Evolutionary conservation across 768 basidiomycete species (phyloP).

Genomic region (Boletus sensibilis): DNA sequence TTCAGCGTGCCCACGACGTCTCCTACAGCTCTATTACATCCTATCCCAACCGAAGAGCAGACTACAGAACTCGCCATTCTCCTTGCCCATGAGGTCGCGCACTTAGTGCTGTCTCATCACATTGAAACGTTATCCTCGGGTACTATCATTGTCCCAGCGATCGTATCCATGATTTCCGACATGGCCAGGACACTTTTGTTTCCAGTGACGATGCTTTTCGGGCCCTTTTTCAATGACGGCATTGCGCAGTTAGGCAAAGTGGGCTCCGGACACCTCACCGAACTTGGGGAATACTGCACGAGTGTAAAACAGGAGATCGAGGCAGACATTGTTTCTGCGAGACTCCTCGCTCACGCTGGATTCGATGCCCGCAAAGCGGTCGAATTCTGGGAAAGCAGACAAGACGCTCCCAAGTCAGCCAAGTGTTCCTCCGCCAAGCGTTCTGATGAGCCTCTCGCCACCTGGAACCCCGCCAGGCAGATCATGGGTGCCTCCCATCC

Average conservation of each 20-base stretch:
- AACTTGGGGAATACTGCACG: conserved; percentile 73
- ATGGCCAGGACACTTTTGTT: conserved; percentile 76
- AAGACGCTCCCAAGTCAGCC: conserved; percentile 25
- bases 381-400: conserved; percentile 75
- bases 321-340: conserved; percentile 84
- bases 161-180: conserved; percentile 76
- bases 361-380: conserved; percentile 85
- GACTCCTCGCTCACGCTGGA: conserved; percentile 89
- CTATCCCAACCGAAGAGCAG: conserved; percentile 73
- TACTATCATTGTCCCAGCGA: conserved; percentile 77
- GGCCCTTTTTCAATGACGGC: conserved; percentile 95
- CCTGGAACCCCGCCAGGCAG: conserved; percentile 24
- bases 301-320: conserved; percentile 86
- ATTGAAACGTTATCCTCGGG: conserved; percentile 87
- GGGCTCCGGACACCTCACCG: conserved; percentile 71
- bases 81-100: conserved; percentile 90
- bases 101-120: conserved; percentile 88
- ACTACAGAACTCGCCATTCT: conserved; percentile 87
- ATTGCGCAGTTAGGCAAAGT: conserved; percentile 78
- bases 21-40: conserved; percentile 37
- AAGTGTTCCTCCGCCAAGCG: conserved; percentile 21
- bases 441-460: conserved; percentile 6
- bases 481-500: conserved; percentile 47
- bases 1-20: conserved; percentile 32
- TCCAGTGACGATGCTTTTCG: conserved; percentile 87